phyloP scores from a whole-genome alignment of 768 basidiomycete genomes.

The Suillus bovinus region DNA sequence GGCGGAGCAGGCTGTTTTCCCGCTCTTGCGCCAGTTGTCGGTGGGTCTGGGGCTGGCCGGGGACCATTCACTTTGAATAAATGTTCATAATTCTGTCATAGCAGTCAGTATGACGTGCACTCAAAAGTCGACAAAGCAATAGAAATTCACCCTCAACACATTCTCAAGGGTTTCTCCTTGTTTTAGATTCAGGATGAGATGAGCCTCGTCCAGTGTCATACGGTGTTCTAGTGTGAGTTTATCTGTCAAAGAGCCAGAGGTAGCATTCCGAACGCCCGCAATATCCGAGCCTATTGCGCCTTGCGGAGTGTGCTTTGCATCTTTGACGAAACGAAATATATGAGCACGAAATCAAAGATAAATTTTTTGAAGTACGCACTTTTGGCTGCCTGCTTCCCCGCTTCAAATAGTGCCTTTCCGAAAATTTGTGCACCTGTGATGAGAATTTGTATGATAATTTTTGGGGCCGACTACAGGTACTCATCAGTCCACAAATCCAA shows the following conservation, averaged over 20 bases:
- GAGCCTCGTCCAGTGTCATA: slow-evolving; percentile 96
- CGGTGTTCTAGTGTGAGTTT: slow-evolving; percentile 80
- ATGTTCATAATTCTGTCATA: slow-evolving; percentile 81
- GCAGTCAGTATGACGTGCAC: slow-evolving; percentile 6
- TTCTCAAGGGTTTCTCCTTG: slow-evolving; percentile 67
- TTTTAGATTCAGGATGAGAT: slow-evolving; percentile 87
- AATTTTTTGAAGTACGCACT: slow-evolving; percentile 56
- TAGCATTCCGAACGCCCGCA: slow-evolving; percentile 74
- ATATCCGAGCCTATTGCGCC: slow-evolving; percentile 66
- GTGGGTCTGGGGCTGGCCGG: slow-evolving; percentile 51
- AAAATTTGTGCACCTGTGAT: slow-evolving; percentile 78
- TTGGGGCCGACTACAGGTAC: slow-evolving; percentile 68
- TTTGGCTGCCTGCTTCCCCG: slow-evolving; percentile 88
- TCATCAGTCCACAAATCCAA: background rate
- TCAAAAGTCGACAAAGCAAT: background rate
- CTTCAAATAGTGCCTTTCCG: slow-evolving; percentile 89
- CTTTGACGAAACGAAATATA: slow-evolving; percentile 38
- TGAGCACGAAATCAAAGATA: background rate
- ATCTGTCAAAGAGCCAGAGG: slow-evolving; percentile 74
- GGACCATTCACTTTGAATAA: slow-evolving; percentile 89
- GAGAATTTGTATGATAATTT: slow-evolving; percentile 75
- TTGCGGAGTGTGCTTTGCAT: slow-evolving; percentile 82
- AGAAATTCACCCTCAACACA: slow-evolving; percentile 63
- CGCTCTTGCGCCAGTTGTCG: slow-evolving; percentile 36
- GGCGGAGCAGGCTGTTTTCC: slow-evolving; percentile 45